Base-by-base conservation (phyloP, 176 grass and related monocot species). In the Zizania latifolia region DNA sequence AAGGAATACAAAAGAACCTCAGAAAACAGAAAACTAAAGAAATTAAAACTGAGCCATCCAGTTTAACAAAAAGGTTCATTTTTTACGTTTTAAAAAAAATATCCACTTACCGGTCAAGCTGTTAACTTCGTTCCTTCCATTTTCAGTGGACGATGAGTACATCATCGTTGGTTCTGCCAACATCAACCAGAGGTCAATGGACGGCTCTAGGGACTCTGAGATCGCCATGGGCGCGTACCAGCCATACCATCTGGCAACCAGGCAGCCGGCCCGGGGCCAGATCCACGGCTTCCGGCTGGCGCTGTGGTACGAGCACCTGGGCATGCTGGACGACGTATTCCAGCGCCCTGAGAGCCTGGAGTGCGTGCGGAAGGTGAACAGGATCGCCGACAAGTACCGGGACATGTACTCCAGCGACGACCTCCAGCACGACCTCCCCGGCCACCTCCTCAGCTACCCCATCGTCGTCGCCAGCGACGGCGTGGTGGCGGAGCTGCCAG, bases 181-280 rank as follows among this genome's bases (percentile, higher is more conserved):
- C 72, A 92, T 94, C 80, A 98, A 98, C 58, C 79, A 98, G 78
- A 90, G 95, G 70, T 98, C 95, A 1, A 98, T 98, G 95, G 86
- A 98, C 4, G 95, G 95, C 2, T 50, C 84, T 16, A 83, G 95
- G 45, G 93, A 97, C 58, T 85, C 93, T 0, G 93, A 97, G 55
- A 97, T 93, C 2, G 93, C 90, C 34, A 85, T 97, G 85, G 93
- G 93, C 0, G 90, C 82, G 0, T 97, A 85, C 77, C 93, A 97
- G 79, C 93, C 93, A 3, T 73, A 86, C 79, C 70, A 90, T 54
- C 69, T 98, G 44, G 74, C 91, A 0, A 72, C 35, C 37, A 81
- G 86, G 75, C 81, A 82, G 37, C 78, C 84, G 15, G 88, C 88
- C 9, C 82, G 68, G 24, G 93, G 90, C 62, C 93, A 97, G 77